These are phyloP conservation scores for Aspergillus quadrilineatus DNA, from an alignment of 2,329 filamentous ascomycete species.

Conservation along the genomic window DNA sequence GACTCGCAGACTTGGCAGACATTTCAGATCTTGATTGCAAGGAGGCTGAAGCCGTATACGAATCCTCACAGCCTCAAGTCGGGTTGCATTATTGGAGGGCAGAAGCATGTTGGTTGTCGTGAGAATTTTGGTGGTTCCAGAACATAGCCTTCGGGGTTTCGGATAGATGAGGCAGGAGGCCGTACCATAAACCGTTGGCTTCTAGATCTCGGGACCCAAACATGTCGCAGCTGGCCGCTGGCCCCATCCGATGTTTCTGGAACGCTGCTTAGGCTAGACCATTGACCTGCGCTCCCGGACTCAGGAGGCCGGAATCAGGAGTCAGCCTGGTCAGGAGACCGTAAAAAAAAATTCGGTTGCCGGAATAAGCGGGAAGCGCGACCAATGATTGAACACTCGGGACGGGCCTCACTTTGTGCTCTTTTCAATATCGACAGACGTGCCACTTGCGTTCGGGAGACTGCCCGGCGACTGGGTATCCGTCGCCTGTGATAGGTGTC, in stretches of 20 bases:
- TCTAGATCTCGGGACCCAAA: slow-evolving; percentile 24
- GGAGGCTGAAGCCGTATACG: slow-evolving; percentile 16
- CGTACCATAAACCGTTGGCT: slow-evolving; percentile 11
- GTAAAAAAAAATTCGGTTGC: slow-evolving; percentile 1
- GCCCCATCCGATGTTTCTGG: slow-evolving; percentile 23
- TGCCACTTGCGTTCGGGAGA: background rate
- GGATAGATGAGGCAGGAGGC: slow-evolving; percentile 19
- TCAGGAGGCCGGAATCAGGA: background rate
- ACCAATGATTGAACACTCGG: background rate
- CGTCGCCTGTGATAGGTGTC: background rate
- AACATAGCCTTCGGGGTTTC: slow-evolving; percentile 18
- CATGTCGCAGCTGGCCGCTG: slow-evolving; percentile 9
- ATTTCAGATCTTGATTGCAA: slow-evolving; percentile 15
- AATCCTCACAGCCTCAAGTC: slow-evolving; percentile 3
- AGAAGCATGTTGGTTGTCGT: background rate
- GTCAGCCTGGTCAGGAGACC: background rate
- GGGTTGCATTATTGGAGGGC: background rate
- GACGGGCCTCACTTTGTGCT: background rate
- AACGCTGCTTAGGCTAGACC: slow-evolving; percentile 15
- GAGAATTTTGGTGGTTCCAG: slow-evolving; percentile 5
- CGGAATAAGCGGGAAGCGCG: slow-evolving; percentile 1
- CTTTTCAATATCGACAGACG: background rate
- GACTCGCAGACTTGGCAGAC: slow-evolving; percentile 9
- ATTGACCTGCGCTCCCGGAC: slow-evolving; percentile 7
- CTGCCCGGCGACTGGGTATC: background rate